phyloP scores from a whole-genome alignment of 371 early-diverging fungal species.

The Umbelopsis sp. region DNA sequence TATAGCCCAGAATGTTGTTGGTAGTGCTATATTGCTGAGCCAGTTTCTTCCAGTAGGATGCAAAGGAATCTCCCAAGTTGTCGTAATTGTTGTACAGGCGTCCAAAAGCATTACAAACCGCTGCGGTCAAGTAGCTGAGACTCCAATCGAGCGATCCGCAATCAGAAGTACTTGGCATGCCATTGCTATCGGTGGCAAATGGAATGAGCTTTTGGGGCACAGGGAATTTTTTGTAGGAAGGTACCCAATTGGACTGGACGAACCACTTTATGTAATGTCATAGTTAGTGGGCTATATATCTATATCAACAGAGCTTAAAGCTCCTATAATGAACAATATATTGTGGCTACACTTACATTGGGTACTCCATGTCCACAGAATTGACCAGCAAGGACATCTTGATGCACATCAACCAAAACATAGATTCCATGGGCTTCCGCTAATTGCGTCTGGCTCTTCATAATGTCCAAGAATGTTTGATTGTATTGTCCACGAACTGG shows the following conservation, averaged over 20 bases:
- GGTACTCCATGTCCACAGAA: constrained; percentile 62
- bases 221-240: constrained; percentile 34
- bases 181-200: constrained; percentile 42
- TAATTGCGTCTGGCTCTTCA: constrained; percentile 43
- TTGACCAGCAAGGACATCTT: constrained; percentile 48
- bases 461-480: constrained; percentile 50
- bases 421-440: constrained; percentile 51
- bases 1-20: constrained; percentile 59
- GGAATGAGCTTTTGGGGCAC: constrained; percentile 43
- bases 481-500: constrained; percentile 59
- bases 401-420: constrained; percentile 47
- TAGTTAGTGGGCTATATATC: too few species aligned
- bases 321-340: background rate
- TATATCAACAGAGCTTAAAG: too few species aligned
- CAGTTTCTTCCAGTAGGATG: constrained; percentile 53
- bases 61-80: constrained; percentile 51
- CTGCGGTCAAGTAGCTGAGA: constrained; percentile 44
- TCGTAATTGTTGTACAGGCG: constrained; percentile 56
- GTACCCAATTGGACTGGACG: constrained; percentile 41
- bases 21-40: constrained; percentile 40
- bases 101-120: constrained; percentile 54
- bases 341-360: constrained; percentile 27
- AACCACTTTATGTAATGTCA: constrained; percentile 38
- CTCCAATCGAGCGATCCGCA: constrained; percentile 52
- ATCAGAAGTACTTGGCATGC: constrained; percentile 42